Evolutionary conservation across 1,284 basidiomycete genomes (phyloP).

Genomic region (Boletus sp.): DNA sequence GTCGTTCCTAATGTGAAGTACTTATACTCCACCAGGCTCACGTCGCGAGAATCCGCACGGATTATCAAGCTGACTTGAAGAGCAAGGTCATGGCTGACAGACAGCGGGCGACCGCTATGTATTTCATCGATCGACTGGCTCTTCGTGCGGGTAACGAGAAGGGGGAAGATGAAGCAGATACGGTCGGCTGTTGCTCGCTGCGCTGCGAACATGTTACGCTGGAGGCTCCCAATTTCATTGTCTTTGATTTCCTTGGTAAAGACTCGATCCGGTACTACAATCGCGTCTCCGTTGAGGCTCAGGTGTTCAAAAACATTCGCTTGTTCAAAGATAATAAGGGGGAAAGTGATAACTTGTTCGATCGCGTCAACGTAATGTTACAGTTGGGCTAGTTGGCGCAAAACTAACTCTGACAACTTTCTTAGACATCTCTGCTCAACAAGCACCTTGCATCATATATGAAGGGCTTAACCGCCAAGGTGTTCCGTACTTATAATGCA

Average conservation of each 20-base stretch:
- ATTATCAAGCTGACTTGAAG: conserved; percentile 83
- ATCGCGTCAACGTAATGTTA: conserved; percentile 77
- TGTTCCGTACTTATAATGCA: conserved; percentile 99
- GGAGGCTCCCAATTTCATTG: conserved; percentile 78
- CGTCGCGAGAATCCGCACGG: conserved; percentile 84
- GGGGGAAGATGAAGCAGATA: conserved; percentile 97
- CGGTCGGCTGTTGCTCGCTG: conserved; percentile 94
- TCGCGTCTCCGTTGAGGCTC: conserved; percentile 79
- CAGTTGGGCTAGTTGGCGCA: conserved; percentile 1
- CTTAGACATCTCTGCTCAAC: conserved; percentile 80
- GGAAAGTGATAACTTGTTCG: conserved; percentile 89
- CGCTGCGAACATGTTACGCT: conserved; percentile 94
- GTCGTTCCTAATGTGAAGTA: not conserved
- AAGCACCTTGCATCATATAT: conserved; percentile 90
- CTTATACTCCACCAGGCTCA: conserved; percentile 58
- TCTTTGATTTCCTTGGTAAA: conserved; percentile 97
- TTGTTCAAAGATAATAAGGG: conserved; percentile 90
- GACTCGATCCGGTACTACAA: conserved; percentile 97
- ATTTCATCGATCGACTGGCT: conserved; percentile 94
- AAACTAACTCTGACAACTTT: conserved; percentile 12
- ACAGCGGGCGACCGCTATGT: conserved; percentile 94
- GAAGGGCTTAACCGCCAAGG: conserved; percentile 96
- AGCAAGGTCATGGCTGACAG: conserved; percentile 90
- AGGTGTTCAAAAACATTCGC: conserved; percentile 89
- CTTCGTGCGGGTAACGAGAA: conserved; percentile 98